Conservation (phyloP, 1,284 basidiomycete species). For the Xanthoconium separans region DNA sequence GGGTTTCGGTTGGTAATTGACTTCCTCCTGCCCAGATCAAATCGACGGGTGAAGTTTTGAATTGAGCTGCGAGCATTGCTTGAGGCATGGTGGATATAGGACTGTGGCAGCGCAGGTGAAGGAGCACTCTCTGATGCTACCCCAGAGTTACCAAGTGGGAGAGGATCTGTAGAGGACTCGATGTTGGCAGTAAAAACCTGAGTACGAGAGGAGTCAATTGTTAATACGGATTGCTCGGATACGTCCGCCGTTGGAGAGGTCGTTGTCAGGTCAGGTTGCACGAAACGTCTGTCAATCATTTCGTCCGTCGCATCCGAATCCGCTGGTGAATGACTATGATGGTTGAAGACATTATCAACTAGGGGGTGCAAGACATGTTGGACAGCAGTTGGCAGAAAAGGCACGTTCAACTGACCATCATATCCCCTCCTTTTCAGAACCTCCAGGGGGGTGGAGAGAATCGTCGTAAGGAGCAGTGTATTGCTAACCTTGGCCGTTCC, state of each 20-base stretch:
- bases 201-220: too few relatives aligned
- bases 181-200: neutral
- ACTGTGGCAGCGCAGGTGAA: neutral
- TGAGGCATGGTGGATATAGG: neutral
- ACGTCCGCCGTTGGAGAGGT: neutral
- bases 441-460: conserved; percentile 83
- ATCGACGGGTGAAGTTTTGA: neutral
- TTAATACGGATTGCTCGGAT: neutral
- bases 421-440: conserved; percentile 79
- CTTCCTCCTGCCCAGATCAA: neutral
- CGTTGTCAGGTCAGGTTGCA: neutral
- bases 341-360: neutral
- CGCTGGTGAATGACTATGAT: neutral
- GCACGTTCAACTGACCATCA: neutral
- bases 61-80: neutral
- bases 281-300: neutral
- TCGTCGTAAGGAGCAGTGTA: conserved; percentile 82
- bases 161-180: neutral
- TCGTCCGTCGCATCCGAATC: neutral
- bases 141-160: too few relatives aligned
- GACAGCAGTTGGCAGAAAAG: too few relatives aligned
- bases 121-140: neutral
- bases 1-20: neutral
- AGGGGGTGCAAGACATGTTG: neutral
- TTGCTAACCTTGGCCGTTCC: conserved; percentile 74